These are phyloP conservation scores for Geotrichum phurueaensis DNA, from an alignment of 1,139 yeast genomes.

Conservation along the genomic window DNA sequence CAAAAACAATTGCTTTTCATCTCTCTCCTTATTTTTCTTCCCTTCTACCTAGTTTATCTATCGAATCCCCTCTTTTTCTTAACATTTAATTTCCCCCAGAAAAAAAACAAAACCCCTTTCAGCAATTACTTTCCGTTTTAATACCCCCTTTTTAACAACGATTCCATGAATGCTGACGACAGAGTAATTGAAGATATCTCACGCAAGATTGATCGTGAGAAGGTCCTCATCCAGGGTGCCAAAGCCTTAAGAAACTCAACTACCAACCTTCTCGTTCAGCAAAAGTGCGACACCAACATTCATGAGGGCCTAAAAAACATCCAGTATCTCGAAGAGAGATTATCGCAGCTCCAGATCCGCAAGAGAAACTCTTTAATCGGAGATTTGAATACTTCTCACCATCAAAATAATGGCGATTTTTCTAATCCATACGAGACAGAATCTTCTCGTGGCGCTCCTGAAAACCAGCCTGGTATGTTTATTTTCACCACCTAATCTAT, in stretches of 20 bases:
- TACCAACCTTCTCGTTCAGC: conserved; percentile 72
- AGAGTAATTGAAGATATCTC: conserved; percentile 53
- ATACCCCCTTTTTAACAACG: background rate
- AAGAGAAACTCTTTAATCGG: conserved; percentile 16
- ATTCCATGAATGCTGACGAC: conserved; percentile 20
- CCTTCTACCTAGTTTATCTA: background rate
- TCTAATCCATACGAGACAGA: background rate
- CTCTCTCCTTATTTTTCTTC: background rate
- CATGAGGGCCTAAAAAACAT: conserved; percentile 88
- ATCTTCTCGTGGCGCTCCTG: background rate
- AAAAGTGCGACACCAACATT: conserved; percentile 83
- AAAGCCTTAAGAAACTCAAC: conserved; percentile 73
- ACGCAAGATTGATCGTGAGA: conserved; percentile 80
- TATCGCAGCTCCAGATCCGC: conserved; percentile 52
- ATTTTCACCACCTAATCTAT: background rate
- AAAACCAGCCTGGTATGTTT: background rate
- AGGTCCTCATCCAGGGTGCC: conserved; percentile 82
- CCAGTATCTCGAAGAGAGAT: conserved; percentile 75
- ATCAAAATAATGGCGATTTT: background rate
- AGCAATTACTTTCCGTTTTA: background rate
- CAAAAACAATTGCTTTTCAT: background rate
- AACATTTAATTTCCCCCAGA: background rate
- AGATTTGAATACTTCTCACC: background rate
- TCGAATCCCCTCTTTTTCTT: background rate
- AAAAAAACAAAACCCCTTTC: background rate